These are phyloP conservation scores for Mycena indigotica DNA, from an alignment of 768 basidiomycete species.

Conservation along the genomic window DNA sequence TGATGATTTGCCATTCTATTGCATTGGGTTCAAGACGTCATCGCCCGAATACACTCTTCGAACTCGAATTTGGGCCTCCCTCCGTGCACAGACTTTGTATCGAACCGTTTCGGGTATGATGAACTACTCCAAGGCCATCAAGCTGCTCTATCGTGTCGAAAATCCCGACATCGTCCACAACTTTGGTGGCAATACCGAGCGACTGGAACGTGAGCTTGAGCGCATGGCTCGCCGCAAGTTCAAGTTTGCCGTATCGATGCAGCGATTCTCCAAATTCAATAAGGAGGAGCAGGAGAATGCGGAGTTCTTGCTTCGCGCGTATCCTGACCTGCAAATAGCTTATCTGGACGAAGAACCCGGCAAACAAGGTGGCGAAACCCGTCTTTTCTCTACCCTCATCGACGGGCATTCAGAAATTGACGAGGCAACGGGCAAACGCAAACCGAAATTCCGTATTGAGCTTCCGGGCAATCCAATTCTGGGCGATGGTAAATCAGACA, in stretches of 20 bases:
- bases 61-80: constrained; percentile 98
- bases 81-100: constrained; percentile 97
- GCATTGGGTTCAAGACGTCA: constrained; percentile 98
- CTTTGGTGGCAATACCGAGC: constrained; percentile 96
- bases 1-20: constrained; percentile 98
- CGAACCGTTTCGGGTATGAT: constrained; percentile 99
- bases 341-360: constrained; percentile 96
- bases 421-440: constrained; percentile 82
- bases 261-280: constrained; percentile 98
- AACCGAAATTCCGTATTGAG: constrained; percentile 97
- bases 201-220: constrained; percentile 93
- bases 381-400: constrained; percentile 89
- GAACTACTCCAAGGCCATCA: constrained; percentile 99
- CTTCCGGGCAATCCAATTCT: constrained; percentile 98
- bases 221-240: constrained; percentile 97
- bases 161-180: constrained; percentile 96
- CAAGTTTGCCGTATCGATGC: constrained; percentile 98
- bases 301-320: constrained; percentile 95
- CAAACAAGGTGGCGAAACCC: constrained; percentile 84
- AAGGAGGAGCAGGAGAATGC: constrained; percentile 99
- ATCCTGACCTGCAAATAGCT: constrained; percentile 97
- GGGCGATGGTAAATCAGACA: constrained; percentile 98
- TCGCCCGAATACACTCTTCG: constrained; percentile 98
- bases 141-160: constrained; percentile 96
- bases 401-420: constrained; percentile 97